Evolutionary conservation across 305 asterid genomes (phyloP).

Genomic region (Fraxinus nigra): DNA sequence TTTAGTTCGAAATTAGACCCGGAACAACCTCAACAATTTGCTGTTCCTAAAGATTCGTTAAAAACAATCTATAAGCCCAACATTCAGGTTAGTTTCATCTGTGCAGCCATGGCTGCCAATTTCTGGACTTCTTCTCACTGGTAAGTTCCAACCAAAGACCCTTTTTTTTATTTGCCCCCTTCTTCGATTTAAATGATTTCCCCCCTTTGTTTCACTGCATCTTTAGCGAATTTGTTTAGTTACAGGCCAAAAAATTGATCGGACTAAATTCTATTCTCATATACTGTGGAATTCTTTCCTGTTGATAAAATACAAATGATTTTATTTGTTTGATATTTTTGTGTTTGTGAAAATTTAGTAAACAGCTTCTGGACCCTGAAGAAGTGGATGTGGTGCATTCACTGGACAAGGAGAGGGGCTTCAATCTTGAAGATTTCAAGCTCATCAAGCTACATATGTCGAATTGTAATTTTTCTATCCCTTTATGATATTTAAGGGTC

Average conservation of each 20-base stretch:
- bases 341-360: slow-evolving; percentile 36
- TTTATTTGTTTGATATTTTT: not conserved
- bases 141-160: slow-evolving; percentile 34
- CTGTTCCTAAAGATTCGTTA: not conserved
- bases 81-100: slow-evolving; percentile 6
- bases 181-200: not conserved
- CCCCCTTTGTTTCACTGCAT: not conserved
- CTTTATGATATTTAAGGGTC: not conserved
- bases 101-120: slow-evolving; percentile 70
- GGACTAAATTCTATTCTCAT: not conserved
- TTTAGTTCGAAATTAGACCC: too few relatives aligned
- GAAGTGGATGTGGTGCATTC: slow-evolving; percentile 75
- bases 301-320: not conserved
- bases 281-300: not conserved
- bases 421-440: slow-evolving; percentile 79
- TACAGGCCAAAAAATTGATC: not conserved
- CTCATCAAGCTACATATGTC: slow-evolving; percentile 83
- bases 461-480: slow-evolving; percentile 41
- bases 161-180: not conserved
- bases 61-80: not conserved
- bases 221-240: not conserved
- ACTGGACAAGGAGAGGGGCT: slow-evolving; percentile 74
- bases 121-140: slow-evolving; percentile 90
- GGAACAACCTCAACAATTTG: not conserved
- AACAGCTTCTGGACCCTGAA: slow-evolving; percentile 75